phyloP scores from a whole-genome alignment of 73 alveolate genomes.

The Paramecium sonneborni region DNA sequence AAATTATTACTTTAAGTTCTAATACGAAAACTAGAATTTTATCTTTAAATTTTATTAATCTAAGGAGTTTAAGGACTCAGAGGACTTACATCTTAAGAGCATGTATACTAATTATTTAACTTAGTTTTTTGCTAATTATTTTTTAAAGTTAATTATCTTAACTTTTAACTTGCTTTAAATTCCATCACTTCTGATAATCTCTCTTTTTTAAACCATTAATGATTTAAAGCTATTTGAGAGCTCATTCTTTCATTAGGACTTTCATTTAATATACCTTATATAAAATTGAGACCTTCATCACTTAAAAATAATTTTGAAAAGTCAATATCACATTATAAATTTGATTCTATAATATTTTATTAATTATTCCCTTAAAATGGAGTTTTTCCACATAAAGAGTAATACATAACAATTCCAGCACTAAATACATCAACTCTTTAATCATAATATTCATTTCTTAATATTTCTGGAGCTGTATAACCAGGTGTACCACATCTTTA shows the following conservation, averaged over 20 bases:
- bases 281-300: neutral
- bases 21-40: neutral
- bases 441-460: neutral
- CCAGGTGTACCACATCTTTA: slow-evolving; percentile 38
- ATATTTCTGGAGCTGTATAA: slow-evolving; percentile 29
- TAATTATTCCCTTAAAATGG: neutral
- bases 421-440: neutral
- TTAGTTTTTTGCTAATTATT: neutral
- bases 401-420: neutral
- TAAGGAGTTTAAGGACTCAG: neutral
- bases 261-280: neutral
- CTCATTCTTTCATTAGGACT: neutral
- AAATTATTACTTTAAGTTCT: neutral
- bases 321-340: neutral
- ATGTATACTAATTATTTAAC: neutral
- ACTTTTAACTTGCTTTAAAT: neutral
- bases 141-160: neutral
- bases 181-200: neutral
- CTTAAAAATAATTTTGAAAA: neutral
- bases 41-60: neutral
- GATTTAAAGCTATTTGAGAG: neutral
- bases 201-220: neutral
- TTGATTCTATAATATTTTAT: neutral
- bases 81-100: neutral
- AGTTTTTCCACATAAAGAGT: neutral